Base-by-base conservation (phyloP, 2,329 filamentous ascomycete species). In the Ophiosphaerella herpotricha region DNA sequence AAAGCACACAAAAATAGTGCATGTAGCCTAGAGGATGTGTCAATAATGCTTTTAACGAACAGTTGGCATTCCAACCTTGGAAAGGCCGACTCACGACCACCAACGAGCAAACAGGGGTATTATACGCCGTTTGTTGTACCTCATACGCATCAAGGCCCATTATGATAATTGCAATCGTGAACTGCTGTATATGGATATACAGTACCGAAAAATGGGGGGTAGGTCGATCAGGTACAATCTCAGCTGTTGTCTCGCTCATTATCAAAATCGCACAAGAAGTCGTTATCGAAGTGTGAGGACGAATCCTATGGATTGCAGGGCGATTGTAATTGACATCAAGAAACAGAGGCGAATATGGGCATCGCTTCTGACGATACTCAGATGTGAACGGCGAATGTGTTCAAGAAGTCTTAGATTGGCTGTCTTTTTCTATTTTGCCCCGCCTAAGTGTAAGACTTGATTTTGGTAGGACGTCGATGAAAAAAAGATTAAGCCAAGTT, bases 71-170 rank as follows among this genome's bases (percentile, higher is more conserved):
- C 18, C 18, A 21, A 21, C 18, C 18, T 21, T 21, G 18, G 18
- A 21, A 21, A 21, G 18, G 18, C 18, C 18, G 18, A 52, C 55
- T 48, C 41, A 64, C 58, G 39, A 55, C 46, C 5, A 58, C 48
- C 32, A 63, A 47, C 14, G 52, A 54, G 23, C 50, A 59, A 29
- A 58, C 42, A 32, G 59, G 70, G 71, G 55, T 71, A 79, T 79
- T 12, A 76, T 78, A 77, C 2, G 77, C 57, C 3, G 73, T 48
- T 38, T 60, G 71, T 8, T 58, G 53, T 24, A 77, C 67, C 8
- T 76, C 74, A 55, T 80, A 83, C 7, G 75, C 79, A 18, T 72
- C 69, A 32, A 85, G 70, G 12, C 75, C 80, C 2, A 84, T 66
- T 24, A 78, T 68, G 32, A 78, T 52, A 33, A 84, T 45, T 14